Conservation (phyloP, 495 filamentous ascomycete genomes). For the Aspergillus ostianus region DNA sequence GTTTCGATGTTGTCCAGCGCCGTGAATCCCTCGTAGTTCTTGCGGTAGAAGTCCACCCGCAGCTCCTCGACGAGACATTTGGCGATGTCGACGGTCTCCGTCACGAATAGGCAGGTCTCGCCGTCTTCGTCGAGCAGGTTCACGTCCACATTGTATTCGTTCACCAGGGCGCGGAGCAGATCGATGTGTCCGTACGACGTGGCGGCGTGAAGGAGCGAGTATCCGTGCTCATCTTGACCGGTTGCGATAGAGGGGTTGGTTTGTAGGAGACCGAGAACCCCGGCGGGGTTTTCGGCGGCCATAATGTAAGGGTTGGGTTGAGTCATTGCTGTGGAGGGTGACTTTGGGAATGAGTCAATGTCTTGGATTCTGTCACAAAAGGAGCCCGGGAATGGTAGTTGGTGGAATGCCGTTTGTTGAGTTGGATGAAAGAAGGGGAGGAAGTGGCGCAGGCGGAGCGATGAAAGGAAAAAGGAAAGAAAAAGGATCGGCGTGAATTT, state of each 20-base stretch:
- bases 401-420: background rate
- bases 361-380: background rate
- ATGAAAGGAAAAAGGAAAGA: background rate
- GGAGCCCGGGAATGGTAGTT: background rate
- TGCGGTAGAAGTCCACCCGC: conserved; percentile 59
- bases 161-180: conserved; percentile 75
- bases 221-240: conserved; percentile 75
- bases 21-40: conserved; percentile 64
- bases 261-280: conserved; percentile 64
- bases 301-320: conserved; percentile 73
- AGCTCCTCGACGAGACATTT: conserved; percentile 78
- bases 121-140: conserved; percentile 84
- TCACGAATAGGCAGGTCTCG: conserved; percentile 87
- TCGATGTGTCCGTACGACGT: conserved; percentile 84
- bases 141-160: conserved; percentile 71
- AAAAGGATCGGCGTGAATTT: background rate
- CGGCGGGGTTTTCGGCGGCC: conserved; percentile 69
- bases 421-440: background rate
- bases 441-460: background rate
- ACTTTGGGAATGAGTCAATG: conserved; percentile 14
- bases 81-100: conserved; percentile 74
- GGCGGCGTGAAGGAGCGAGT: conserved; percentile 90
- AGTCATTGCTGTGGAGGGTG: conserved; percentile 34
- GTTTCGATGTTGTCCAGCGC: conserved; percentile 68
- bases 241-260: conserved; percentile 65